Evolutionary conservation across 371 early-diverging fungal species (phyloP).

Genomic region (Gilbertella persicaria): DNA sequence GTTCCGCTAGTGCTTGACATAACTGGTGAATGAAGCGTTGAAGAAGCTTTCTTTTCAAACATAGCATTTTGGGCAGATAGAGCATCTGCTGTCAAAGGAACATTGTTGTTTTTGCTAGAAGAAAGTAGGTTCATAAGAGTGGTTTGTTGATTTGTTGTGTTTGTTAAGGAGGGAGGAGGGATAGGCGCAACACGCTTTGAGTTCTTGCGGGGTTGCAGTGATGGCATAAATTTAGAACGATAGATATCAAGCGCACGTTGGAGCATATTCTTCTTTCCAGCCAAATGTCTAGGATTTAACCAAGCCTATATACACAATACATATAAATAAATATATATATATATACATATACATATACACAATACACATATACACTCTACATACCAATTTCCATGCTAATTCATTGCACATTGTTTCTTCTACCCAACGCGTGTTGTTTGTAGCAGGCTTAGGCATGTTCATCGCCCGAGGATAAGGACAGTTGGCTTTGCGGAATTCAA

Average conservation of each 20-base stretch:
- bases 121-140: conserved; percentile 5
- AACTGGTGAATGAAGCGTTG: conserved; percentile 14
- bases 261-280: conserved; percentile 46
- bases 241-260: conserved; percentile 53
- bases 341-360: neutral
- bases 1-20: conserved; percentile 33
- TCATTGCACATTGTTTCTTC: conserved; percentile 52
- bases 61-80: conserved; percentile 45
- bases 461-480: conserved; percentile 45
- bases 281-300: conserved; percentile 48
- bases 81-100: conserved; percentile 1
- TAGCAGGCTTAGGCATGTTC: conserved; percentile 23
- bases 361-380: neutral
- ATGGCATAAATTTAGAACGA: conserved; percentile 46
- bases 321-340: conserved; percentile 1
- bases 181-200: conserved; percentile 30
- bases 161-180: conserved; percentile 16
- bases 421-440: conserved; percentile 28
- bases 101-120: conserved; percentile 1
- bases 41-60: conserved; percentile 17
- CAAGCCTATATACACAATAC: conserved; percentile 34
- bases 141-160: conserved; percentile 6
- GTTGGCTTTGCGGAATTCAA: conserved; percentile 39
- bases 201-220: conserved; percentile 44
- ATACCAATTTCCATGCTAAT: conserved; percentile 54